Evolutionary conservation across 2,329 filamentous ascomycete genomes (phyloP).

Genomic region (Ascochyta koolunga): DNA sequence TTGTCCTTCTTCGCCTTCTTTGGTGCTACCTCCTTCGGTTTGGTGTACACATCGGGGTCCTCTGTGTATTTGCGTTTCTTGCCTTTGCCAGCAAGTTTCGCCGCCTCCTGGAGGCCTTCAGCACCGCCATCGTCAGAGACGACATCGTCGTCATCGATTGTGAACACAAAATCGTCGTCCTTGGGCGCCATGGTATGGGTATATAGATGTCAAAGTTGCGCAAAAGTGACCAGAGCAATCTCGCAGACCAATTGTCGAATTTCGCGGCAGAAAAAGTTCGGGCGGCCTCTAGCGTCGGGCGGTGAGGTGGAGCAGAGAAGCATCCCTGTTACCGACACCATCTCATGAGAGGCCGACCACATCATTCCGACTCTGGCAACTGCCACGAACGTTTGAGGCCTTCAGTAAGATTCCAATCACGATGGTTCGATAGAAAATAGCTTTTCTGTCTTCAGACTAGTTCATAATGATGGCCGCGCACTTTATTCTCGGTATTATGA

Average conservation of each 20-base stretch:
- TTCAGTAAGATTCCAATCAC: not conserved
- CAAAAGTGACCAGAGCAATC: slow-evolving; percentile 5
- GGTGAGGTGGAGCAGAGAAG: not conserved
- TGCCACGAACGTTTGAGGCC: not conserved
- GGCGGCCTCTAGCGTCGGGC: slow-evolving; percentile 7
- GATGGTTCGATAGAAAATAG: not conserved
- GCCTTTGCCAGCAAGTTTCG: slow-evolving; percentile 42
- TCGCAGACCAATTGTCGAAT: slow-evolving; percentile 1
- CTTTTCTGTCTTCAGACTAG: not conserved
- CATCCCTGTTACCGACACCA: slow-evolving; percentile 5
- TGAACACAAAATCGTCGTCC: slow-evolving; percentile 50
- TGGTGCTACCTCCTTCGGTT: slow-evolving; percentile 33
- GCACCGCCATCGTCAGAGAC: slow-evolving; percentile 45
- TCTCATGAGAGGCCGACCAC: not conserved
- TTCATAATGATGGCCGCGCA: too few relatives aligned
- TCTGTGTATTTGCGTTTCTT: slow-evolving; percentile 47
- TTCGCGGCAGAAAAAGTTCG: slow-evolving; percentile 30
- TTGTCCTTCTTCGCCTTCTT: slow-evolving; percentile 52
- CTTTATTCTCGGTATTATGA: too few relatives aligned
- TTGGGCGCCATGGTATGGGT: slow-evolving; percentile 38
- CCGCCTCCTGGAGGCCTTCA: slow-evolving; percentile 32
- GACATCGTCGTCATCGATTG: slow-evolving; percentile 48
- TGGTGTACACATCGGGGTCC: slow-evolving; percentile 34
- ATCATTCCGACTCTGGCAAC: not conserved
- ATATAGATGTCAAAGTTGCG: not conserved